Percentiles rank a stretch among this genome's conserved stretches.
phyloP scores from a whole-genome alignment of 345 rosid genomes.

The Zanthoxylum bungeanum region DNA sequence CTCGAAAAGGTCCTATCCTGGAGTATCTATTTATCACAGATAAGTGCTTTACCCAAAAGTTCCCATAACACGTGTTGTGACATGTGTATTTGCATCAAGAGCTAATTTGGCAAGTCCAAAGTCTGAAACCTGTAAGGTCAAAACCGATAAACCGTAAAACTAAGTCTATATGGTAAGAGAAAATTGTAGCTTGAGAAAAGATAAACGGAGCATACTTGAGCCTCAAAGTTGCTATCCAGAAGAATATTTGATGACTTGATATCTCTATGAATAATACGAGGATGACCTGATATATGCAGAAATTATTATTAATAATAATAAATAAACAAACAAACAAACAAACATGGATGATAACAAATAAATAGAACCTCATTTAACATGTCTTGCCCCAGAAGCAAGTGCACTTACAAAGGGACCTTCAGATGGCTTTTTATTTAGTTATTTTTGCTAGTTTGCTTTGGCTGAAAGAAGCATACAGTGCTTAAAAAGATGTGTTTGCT shows the following conservation, averaged over 20 bases:
- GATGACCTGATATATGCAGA: slow-evolving; percentile 56
- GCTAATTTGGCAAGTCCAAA: slow-evolving; percentile 97
- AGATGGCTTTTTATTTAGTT: neutral
- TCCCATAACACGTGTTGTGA: slow-evolving; percentile 97
- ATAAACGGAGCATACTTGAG: slow-evolving; percentile 48
- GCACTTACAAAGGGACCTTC: slow-evolving; percentile 1
- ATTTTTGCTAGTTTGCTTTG: neutral
- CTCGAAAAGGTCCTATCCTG: neutral
- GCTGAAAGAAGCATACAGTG: neutral
- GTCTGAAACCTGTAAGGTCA: slow-evolving; percentile 78
- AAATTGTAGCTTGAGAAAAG: slow-evolving; percentile 9
- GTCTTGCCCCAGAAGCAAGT: neutral
- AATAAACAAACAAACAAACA: neutral
- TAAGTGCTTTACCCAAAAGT: slow-evolving; percentile 74
- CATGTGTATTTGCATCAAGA: slow-evolving; percentile 77
- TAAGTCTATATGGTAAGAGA: slow-evolving; percentile 5
- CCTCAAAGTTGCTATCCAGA: slow-evolving; percentile 79
- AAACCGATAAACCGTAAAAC: slow-evolving; percentile 21
- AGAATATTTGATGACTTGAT: slow-evolving; percentile 97
- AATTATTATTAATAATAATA: slow-evolving; percentile 16
- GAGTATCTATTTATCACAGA: slow-evolving; percentile 10
- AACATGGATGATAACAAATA: neutral
- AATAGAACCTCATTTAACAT: neutral
- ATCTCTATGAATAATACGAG: slow-evolving; percentile 94
- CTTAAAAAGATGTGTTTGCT: neutral